Evolutionary conservation across 257 asterid genomes (phyloP).

Genomic region (Nicotiana attenuata): DNA sequence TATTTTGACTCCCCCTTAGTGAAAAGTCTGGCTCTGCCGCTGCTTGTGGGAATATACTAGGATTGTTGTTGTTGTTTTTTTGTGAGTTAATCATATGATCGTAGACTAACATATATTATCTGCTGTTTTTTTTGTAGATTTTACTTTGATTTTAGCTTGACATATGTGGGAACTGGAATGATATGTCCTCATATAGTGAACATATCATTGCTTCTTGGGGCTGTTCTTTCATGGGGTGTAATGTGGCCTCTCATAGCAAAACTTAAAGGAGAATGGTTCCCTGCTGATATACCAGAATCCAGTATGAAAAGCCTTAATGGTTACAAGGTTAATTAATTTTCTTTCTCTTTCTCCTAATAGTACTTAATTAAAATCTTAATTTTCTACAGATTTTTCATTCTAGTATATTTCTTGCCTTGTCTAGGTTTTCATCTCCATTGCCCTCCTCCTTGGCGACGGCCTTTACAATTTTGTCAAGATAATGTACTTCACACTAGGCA

Average conservation of each 20-base stretch:
- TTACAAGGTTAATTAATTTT: slow-evolving; percentile 49
- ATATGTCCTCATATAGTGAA: slow-evolving; percentile 85
- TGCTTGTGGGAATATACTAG: too few species aligned
- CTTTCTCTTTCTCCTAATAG: neutral
- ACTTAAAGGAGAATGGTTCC: slow-evolving; percentile 75
- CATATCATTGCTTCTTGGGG: slow-evolving; percentile 77
- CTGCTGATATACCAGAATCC: slow-evolving; percentile 52
- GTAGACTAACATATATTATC: neutral
- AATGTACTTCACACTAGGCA: slow-evolving; percentile 36
- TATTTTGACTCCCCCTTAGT: too few species aligned
- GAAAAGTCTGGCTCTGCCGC: too few species aligned
- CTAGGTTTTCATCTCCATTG: slow-evolving; percentile 76
- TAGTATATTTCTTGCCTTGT: neutral
- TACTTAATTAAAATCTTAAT: neutral
- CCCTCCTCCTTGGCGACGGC: slow-evolving; percentile 87
- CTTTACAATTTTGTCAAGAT: slow-evolving; percentile 70
- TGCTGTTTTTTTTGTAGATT: slow-evolving; percentile 37
- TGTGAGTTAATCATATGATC: neutral
- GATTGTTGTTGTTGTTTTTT: neutral
- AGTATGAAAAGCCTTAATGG: slow-evolving; percentile 85
- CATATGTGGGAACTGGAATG: slow-evolving; percentile 95
- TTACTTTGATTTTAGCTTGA: slow-evolving; percentile 82
- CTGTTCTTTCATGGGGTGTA: slow-evolving; percentile 74
- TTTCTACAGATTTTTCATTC: neutral
- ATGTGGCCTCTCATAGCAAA: slow-evolving; percentile 75